Evolutionary conservation across 192 early-diverging fungal genomes (phyloP), one percentile per base, ranked within the genome.

Genomic region (Blastocladiella britannica): DNA sequence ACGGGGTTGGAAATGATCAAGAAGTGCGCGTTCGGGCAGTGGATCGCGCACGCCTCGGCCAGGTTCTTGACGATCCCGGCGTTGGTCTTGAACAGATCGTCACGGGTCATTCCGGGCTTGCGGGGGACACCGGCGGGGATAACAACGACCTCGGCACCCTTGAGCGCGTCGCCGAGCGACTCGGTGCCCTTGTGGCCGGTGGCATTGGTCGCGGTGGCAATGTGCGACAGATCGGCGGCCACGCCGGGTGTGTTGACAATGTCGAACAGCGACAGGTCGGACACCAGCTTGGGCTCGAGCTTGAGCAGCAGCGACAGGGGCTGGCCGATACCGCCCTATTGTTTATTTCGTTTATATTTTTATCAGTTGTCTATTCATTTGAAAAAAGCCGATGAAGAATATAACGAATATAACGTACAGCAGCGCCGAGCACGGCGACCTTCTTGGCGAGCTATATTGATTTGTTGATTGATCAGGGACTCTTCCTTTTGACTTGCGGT

Each of bases 61-160:
- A 93, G 78, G 53, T 70, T 81, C 60, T 80, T 77, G 66, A 92
- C 87, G 60, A 97, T 97, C 57, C 85, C 83, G 59, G 93, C 93
- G 73, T 97, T 97, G 73, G 83, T 92, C 73, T 92, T 91, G 82
- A 97, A 97, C 59, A 97, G 76, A 69, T 97, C 93, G 69, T 97
- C 90, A 71, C 93, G 84, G 62, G 93, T 90, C 93, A 97, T 97
- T 28, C 89, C 90, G 58, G 90, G 93, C 83, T 97, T 97, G 68
- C 93, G 81, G 60, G 93, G 93, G 18, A 97, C 87, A 63, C 93
- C 93, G 59, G 93, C 93, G 52, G 93, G 90, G 67, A 97, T 91
- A 55, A 93, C 83, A 58, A 92, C 83, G 51, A 88, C 67, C 55
- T 76, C 71, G 47, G 83, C 64, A 28, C 70, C 77, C 51, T 63